Evolutionary conservation across 768 basidiomycete species (phyloP).

Genomic region (Suillus subluteus): DNA sequence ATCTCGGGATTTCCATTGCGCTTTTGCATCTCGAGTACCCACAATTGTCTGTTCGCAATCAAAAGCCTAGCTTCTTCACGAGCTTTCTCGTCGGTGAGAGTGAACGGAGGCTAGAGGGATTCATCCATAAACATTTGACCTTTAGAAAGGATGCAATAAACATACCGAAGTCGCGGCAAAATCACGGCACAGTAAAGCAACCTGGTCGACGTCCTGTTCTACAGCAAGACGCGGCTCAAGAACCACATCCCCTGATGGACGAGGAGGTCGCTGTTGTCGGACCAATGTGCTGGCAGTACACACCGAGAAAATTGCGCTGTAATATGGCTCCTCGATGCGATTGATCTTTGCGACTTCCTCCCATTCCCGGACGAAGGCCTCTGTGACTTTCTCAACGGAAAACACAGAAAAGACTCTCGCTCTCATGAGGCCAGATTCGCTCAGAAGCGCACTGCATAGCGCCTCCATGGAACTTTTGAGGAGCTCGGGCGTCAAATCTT

Average conservation of each 20-base stretch:
- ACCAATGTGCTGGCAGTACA: conserved; percentile 52
- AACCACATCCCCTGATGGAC: conserved; percentile 15
- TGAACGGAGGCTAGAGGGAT: conserved; percentile 54
- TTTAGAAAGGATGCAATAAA: not conserved
- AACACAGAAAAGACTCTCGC: conserved; percentile 68
- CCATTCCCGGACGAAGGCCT: conserved; percentile 55
- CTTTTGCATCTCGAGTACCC: conserved; percentile 58
- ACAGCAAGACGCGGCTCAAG: conserved; percentile 39
- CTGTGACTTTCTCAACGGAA: conserved; percentile 50
- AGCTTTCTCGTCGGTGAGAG: conserved; percentile 46
- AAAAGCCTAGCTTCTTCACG: conserved; percentile 53
- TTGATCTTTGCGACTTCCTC: conserved; percentile 45
- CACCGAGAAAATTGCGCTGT: conserved; percentile 59
- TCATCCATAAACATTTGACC: not conserved
- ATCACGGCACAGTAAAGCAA: conserved; percentile 52
- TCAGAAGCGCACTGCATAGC: conserved; percentile 39
- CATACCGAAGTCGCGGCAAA: conserved; percentile 67
- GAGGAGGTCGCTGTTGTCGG: not conserved
- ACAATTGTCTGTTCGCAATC: conserved; percentile 51
- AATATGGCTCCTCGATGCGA: conserved; percentile 51
- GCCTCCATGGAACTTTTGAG: conserved; percentile 42
- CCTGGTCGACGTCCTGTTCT: conserved; percentile 31
- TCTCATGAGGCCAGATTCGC: conserved; percentile 12
- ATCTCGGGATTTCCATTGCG: conserved; percentile 38
- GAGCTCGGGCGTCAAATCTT: conserved; percentile 41